Evolutionary conservation across 768 basidiomycete genomes (phyloP).

Genomic region (Kwoniella heveanensis): DNA sequence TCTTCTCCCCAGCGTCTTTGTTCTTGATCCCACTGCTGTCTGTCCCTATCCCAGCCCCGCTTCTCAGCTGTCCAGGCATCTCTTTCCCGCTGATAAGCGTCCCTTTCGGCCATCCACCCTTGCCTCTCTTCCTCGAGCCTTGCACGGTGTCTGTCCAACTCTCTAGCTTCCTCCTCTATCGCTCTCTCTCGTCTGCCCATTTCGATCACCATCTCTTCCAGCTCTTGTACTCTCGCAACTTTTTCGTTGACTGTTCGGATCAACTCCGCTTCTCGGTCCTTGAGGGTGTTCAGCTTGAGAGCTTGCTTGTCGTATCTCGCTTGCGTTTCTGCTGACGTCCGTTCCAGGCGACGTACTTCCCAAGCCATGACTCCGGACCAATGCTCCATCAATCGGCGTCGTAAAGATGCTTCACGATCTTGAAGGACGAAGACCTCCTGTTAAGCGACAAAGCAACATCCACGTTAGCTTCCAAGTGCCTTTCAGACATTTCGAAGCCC

Average conservation of each 20-base stretch:
- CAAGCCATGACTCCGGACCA: conserved; percentile 56
- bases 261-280: conserved; percentile 43
- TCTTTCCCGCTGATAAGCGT: conserved; percentile 31
- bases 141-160: conserved; percentile 26
- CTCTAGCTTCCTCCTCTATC: conserved; percentile 40
- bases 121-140: conserved; percentile 10
- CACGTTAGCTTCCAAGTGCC: no score
- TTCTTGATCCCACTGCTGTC: conserved; percentile 22
- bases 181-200: conserved; percentile 43
- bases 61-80: conserved; percentile 32
- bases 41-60: conserved; percentile 27
- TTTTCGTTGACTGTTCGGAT: conserved; percentile 32
- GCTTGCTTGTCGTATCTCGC: conserved; percentile 36
- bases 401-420: conserved; percentile 48
- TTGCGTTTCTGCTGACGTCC: conserved; percentile 37
- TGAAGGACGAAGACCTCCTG: conserved; percentile 54
- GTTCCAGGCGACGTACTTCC: conserved; percentile 54
- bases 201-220: conserved; percentile 49
- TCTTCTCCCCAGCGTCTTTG: conserved; percentile 27
- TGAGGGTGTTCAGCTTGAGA: conserved; percentile 22
- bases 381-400: conserved; percentile 55
- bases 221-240: conserved; percentile 29
- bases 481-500: neutral
- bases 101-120: conserved; percentile 14
- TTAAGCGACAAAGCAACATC: neutral